Evolutionary conservation across 805 yeast genomes (phyloP).

Genomic region (Saccharomyces cerevisiae): DNA sequence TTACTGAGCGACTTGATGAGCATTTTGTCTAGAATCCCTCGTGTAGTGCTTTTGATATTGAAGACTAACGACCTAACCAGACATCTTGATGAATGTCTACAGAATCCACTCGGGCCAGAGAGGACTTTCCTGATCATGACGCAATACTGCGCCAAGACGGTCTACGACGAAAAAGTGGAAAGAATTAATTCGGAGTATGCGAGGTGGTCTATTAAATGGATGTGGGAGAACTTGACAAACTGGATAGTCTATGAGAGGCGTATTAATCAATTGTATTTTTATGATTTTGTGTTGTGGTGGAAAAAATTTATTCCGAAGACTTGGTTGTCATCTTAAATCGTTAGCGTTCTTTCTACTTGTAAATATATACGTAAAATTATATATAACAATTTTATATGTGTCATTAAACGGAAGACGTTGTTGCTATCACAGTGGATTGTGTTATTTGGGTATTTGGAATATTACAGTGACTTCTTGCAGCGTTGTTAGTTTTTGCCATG

Average conservation of each 20-base stretch:
- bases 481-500: background rate
- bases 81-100: constrained; percentile 73
- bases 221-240: constrained; percentile 14
- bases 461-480: background rate
- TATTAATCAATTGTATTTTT: constrained; percentile 21
- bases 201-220: constrained; percentile 24
- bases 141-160: constrained; percentile 75
- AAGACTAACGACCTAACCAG: constrained; percentile 93
- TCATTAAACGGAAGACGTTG: constrained; percentile 1
- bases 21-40: constrained; percentile 70
- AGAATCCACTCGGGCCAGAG: constrained; percentile 78
- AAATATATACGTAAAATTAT: background rate
- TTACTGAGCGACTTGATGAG: constrained; percentile 70
- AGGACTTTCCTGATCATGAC: constrained; percentile 86
- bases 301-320: constrained; percentile 2
- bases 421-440: constrained; percentile 4
- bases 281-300: constrained; percentile 27
- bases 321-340: background rate
- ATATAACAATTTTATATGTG: background rate
- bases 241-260: constrained; percentile 26
- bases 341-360: background rate
- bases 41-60: constrained; percentile 74
- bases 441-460: constrained; percentile 3
- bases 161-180: constrained; percentile 59
- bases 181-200: constrained; percentile 9